Evolutionary conservation across 176 grass and related monocot species (phyloP).

Genomic region (bread wheat (Triticum aestivum)): IWGSC_CS_RefSeq_v2.1 NC_057812.1:69739826-69740325

Average conservation of each 20-base stretch:
- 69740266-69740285: constrained; percentile 11
- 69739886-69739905: neutral
- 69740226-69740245: neutral
- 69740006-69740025: constrained; percentile 54
- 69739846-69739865: neutral
- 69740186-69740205: neutral
- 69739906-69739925: neutral
- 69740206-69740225: neutral
- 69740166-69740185: neutral
- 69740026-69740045: constrained; percentile 53
- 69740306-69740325: constrained; percentile 1
- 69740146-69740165: neutral
- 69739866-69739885: no score
- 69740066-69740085: constrained; percentile 47
- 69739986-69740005: constrained; percentile 39
- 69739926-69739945: neutral
- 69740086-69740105: constrained; percentile 31
- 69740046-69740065: constrained; percentile 53
- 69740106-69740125: constrained; percentile 53
- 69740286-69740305: constrained; percentile 8
- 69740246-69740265: neutral
- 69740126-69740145: neutral
- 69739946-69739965: neutral
- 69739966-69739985: constrained; percentile 48
- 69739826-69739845: neutral